Evolutionary conservation across 202 grass and related monocot genomes (phyloP), one percentile per base, ranked within the genome.

Genomic region (Schoenoplectus triqueter): DNA sequence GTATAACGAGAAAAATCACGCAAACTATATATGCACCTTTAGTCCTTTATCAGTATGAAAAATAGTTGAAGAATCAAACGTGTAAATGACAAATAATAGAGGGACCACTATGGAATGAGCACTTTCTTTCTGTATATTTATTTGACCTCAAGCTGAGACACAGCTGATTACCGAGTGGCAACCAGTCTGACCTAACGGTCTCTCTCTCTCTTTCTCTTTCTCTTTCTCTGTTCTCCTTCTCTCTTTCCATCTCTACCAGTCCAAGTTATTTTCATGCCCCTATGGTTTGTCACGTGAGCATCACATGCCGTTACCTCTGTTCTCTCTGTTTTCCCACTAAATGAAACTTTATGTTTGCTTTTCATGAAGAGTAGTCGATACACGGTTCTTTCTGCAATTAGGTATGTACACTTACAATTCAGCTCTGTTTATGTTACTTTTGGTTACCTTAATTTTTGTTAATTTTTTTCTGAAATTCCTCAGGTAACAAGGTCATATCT

Each of bases 111-210:
- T 48, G 8, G 42, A 50, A 81, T 15, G 50, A 81, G 1, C 0
- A 81, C 46, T 64, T 20, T 31, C 31, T 31, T 31, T 81, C 1
- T 64, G 1, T 47, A 81, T 64, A 44, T 42, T 66, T 66, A 77
- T 57, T 57, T 42, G 55, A 45, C 18, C 15, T 22, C 41, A 47
- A 51, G 15, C 18, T 69, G 64, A 83, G 31, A 14, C 56, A 69
- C 20, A 68, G 22, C 65, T 68, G 56, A 56, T 46, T 81, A 44
- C 41, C 65, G 31, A 20, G 65, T 66, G 81, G 47, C 81, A 83
- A 68, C 65, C 65, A 83, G 64, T 83, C 81, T 70, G 52, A 83
- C 81, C 81, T 83, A 83, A 83, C 81, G 65, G 81, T 83, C 81
- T 83, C 31, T 83, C 15, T 49, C 44, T 44, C 31, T 31, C 31